Evolutionary conservation across 805 yeast species (phyloP).

Genomic region (Cyberlindnera japonica): DNA sequence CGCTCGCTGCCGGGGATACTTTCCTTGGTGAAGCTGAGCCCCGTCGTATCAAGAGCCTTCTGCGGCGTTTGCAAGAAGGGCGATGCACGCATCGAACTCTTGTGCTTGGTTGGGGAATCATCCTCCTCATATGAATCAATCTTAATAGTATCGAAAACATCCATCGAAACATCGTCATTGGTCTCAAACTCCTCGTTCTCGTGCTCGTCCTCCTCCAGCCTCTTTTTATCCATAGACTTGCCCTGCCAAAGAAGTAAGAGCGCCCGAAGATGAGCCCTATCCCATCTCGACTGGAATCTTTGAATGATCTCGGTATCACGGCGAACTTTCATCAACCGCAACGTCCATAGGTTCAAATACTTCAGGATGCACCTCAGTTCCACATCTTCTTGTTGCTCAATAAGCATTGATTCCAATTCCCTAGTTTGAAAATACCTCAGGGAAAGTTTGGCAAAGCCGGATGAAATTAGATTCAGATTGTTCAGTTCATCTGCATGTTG

Average conservation of each 20-base stretch:
- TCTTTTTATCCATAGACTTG: slow-evolving; percentile 6
- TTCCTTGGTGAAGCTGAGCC: slow-evolving; percentile 6
- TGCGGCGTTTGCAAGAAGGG: slow-evolving; percentile 23
- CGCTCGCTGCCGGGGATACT: slow-evolving; percentile 37
- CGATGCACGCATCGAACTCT: background rate
- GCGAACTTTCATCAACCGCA: slow-evolving; percentile 30
- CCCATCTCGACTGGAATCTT: slow-evolving; percentile 35
- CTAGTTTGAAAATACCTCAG: slow-evolving; percentile 12
- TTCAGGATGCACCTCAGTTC: slow-evolving; percentile 24
- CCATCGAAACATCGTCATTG: background rate
- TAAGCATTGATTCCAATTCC: slow-evolving; percentile 18
- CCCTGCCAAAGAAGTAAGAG: slow-evolving; percentile 34
- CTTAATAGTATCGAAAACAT: background rate
- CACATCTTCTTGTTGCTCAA: slow-evolving; percentile 24
- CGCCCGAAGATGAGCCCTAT: slow-evolving; percentile 36
- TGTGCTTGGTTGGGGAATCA: slow-evolving; percentile 24
- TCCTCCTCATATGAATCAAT: slow-evolving; percentile 16
- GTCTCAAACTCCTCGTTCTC: background rate
- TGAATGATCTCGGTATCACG: slow-evolving; percentile 34
- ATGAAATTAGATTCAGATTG: slow-evolving; percentile 21
- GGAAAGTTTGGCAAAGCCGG: slow-evolving; percentile 27
- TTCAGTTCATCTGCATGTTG: slow-evolving; percentile 25
- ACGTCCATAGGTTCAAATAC: slow-evolving; percentile 33
- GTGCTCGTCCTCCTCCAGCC: background rate
- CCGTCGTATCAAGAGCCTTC: slow-evolving; percentile 10